Conservation (phyloP, 2,329 filamentous ascomycete genomes). For the Neophaeococcomyces aloes region DNA sequence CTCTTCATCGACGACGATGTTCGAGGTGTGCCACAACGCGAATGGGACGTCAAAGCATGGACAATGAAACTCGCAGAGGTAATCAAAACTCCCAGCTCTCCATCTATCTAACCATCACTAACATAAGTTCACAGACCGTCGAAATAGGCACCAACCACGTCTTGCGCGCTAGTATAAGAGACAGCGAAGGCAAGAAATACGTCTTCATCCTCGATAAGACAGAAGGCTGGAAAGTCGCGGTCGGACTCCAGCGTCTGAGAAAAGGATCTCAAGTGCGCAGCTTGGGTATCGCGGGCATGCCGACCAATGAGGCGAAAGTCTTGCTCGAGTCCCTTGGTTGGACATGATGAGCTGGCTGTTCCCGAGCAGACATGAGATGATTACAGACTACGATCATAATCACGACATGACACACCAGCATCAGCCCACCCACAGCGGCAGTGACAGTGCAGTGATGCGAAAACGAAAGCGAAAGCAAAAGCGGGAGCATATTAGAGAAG, state of each 20-base stretch:
- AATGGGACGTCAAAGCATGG: conserved; percentile 99
- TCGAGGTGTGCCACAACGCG: conserved; percentile 78
- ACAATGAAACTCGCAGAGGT: conserved; percentile 88
- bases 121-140: conserved; percentile 25
- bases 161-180: conserved; percentile 47
- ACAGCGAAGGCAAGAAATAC: conserved; percentile 51
- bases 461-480: too few relatives aligned
- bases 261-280: conserved; percentile 47
- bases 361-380: too few relatives aligned
- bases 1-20: conserved; percentile 97
- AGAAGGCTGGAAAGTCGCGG: conserved; percentile 53
- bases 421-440: too few relatives aligned
- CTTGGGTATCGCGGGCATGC: conserved; percentile 44
- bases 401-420: too few relatives aligned
- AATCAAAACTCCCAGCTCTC: conserved; percentile 36
- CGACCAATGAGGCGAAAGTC: conserved; percentile 33
- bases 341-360: conserved; percentile 14
- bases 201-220: conserved; percentile 49
- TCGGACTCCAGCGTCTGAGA: conserved; percentile 46
- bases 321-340: conserved; percentile 33
- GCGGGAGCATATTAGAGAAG: too few relatives aligned
- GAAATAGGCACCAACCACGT: conserved; percentile 42
- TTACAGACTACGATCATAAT: too few relatives aligned
- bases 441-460: too few relatives aligned
- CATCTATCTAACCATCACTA: neutral